phyloP scores from a whole-genome alignment of 1,139 yeast genomes.

The Pneumocystis carinii region DNA sequence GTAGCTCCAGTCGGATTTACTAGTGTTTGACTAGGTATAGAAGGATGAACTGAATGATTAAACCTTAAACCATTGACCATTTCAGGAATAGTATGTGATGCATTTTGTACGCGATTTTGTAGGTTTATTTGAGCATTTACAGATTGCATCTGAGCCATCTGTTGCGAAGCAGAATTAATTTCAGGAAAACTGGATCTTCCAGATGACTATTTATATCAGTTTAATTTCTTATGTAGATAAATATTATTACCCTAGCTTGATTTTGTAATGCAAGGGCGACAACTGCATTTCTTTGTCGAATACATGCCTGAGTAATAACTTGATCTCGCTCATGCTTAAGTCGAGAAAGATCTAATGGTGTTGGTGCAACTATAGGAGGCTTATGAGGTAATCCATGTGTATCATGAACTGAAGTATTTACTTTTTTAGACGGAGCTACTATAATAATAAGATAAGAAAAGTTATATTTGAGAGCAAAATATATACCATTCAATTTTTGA shows the following conservation, averaged over 20 bases:
- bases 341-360: conserved; percentile 70
- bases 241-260: background rate
- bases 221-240: background rate
- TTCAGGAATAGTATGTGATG: background rate
- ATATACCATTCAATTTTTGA: conserved; percentile 2
- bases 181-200: background rate
- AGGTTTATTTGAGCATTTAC: background rate
- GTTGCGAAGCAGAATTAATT: background rate
- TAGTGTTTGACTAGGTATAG: conserved; percentile 5
- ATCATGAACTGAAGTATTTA: conserved; percentile 8
- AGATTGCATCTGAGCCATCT: background rate
- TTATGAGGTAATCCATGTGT: background rate
- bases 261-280: conserved; percentile 5
- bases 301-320: conserved; percentile 59
- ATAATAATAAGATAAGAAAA: background rate
- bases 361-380: conserved; percentile 30
- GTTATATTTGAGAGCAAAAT: background rate
- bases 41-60: background rate
- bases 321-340: conserved; percentile 75
- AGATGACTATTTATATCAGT: background rate
- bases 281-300: conserved; percentile 32
- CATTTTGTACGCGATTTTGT: background rate
- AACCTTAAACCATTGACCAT: background rate
- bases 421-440: conserved; percentile 20
- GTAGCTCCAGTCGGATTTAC: conserved; percentile 5